phyloP scores from a whole-genome alignment of 2,329 filamentous ascomycete species.

The Fusarium chuoi region DNA sequence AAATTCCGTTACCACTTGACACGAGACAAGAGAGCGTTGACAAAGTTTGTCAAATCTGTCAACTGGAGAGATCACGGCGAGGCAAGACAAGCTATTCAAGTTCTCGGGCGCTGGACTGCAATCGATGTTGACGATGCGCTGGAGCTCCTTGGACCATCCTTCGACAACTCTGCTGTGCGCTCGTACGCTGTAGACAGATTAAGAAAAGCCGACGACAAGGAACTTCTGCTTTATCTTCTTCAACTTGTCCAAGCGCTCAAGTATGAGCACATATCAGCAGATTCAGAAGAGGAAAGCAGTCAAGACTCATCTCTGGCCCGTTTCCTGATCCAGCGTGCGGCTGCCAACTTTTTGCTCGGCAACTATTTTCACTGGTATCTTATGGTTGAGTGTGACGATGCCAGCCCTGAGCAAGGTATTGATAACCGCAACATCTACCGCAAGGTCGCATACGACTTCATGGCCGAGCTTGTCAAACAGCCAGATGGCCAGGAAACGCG shows the following conservation, averaged over 20 bases:
- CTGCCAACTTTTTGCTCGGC: conserved; percentile 87
- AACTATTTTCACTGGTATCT: conserved; percentile 99
- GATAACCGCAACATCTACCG: conserved; percentile 88
- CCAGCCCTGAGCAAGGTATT: conserved; percentile 76
- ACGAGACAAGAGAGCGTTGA: conserved; percentile 89
- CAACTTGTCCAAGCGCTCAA: conserved; percentile 97
- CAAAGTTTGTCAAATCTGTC: conserved; percentile 97
- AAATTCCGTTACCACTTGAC: conserved; percentile 96
- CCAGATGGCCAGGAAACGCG: conserved; percentile 77
- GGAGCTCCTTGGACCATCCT: conserved; percentile 90
- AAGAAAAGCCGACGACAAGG: conserved; percentile 90
- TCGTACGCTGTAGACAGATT: conserved; percentile 93
- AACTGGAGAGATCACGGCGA: conserved; percentile 91
- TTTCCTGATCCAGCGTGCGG: conserved; percentile 89
- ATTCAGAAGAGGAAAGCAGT: conserved; percentile 64
- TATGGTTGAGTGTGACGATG: conserved; percentile 95
- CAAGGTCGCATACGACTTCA: conserved; percentile 95
- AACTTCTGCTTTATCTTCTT: conserved; percentile 88
- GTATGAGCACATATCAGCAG: conserved; percentile 80
- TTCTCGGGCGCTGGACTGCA: conserved; percentile 92
- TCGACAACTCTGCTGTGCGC: conserved; percentile 87
- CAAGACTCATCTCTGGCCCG: conserved; percentile 86
- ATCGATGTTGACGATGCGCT: conserved; percentile 97
- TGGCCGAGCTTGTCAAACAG: conserved; percentile 82
- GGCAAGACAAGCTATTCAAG: conserved; percentile 86